Percentiles rank a stretch among this genome's conserved stretches.
phyloP scores from a whole-genome alignment of 2,329 filamentous ascomycete genomes.

The Exophiala dermatitidis region DNA sequence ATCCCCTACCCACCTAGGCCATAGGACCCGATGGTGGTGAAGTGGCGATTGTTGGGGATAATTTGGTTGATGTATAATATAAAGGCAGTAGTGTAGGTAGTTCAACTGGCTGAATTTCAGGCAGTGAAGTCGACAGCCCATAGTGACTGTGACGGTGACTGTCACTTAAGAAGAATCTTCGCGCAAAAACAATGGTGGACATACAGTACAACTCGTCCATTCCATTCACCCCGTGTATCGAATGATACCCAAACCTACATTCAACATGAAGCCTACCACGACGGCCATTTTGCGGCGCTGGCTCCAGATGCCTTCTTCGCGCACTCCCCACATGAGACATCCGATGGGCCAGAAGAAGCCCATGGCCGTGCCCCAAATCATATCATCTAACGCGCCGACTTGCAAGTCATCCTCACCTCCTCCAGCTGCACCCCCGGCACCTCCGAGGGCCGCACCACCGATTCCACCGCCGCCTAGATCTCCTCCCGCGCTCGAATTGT shows the following conservation, averaged over 20 bases:
- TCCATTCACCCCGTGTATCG: slow-evolving; percentile 43
- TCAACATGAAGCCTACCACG: slow-evolving; percentile 73
- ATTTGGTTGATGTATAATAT: no score
- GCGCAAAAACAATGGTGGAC: no score
- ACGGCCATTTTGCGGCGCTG: slow-evolving; percentile 80
- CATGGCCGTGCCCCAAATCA: slow-evolving; percentile 79
- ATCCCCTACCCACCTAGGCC: no score
- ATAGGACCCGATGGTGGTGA: no score
- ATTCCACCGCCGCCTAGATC: slow-evolving; percentile 37
- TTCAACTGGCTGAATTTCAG: no score
- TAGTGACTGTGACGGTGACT: no score
- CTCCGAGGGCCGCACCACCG: slow-evolving; percentile 31
- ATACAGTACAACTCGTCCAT: neutral
- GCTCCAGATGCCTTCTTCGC: slow-evolving; percentile 82
- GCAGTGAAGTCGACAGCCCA: no score
- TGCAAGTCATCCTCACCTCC: slow-evolving; percentile 36
- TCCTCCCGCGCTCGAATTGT: slow-evolving; percentile 48
- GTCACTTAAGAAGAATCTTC: neutral
- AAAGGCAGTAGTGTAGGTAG: no score
- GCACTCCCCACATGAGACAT: slow-evolving; percentile 73
- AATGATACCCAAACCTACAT: slow-evolving; percentile 67
- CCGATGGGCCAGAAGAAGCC: slow-evolving; percentile 95
- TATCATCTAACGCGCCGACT: slow-evolving; percentile 66
- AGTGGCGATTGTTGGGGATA: no score
- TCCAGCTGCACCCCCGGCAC: slow-evolving; percentile 33